These are phyloP conservation scores for Aristolochia fimbriata DNA, from an alignment of 164 flowering plant genomes.

Conservation along the genomic window DNA sequence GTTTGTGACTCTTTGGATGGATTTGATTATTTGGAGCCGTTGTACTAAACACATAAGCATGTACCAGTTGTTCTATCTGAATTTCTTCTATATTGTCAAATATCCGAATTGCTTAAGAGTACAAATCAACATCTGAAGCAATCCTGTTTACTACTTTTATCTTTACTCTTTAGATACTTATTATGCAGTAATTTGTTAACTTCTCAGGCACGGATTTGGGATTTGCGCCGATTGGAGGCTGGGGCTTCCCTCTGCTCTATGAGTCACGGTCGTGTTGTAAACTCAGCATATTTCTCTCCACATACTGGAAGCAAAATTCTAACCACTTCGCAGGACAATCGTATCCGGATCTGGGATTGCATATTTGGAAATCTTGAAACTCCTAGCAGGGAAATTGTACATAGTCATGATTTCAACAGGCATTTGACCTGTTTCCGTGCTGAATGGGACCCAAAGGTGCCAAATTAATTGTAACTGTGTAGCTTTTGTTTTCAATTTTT, in stretches of 20 bases:
- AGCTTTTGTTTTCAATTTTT: background rate
- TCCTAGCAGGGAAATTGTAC: conserved; percentile 91
- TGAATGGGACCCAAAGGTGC: conserved; percentile 98
- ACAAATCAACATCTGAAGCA: too few relatives aligned
- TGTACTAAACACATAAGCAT: too few relatives aligned
- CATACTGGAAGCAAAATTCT: conserved; percentile 70
- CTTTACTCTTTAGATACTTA: background rate
- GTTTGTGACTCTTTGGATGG: too few relatives aligned
- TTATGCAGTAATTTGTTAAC: background rate
- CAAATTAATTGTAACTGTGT: background rate
- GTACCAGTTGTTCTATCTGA: too few relatives aligned
- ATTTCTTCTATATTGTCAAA: too few relatives aligned
- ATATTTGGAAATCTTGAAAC: conserved; percentile 65
- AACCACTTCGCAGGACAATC: conserved; percentile 81
- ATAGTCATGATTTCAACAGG: conserved; percentile 89
- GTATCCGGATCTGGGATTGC: conserved; percentile 84
- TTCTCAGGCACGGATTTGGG: conserved; percentile 86
- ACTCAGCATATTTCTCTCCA: conserved; percentile 88
- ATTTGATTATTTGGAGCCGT: too few relatives aligned
- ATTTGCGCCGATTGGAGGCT: conserved; percentile 58
- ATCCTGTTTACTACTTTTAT: too few relatives aligned
- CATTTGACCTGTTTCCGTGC: conserved; percentile 85
- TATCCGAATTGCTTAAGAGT: too few relatives aligned
- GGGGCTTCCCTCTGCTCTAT: conserved; percentile 51
- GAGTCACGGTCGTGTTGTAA: conserved; percentile 72